Conservation (phyloP, 116 monocot species). For the Posidonia oceanica region DNA sequence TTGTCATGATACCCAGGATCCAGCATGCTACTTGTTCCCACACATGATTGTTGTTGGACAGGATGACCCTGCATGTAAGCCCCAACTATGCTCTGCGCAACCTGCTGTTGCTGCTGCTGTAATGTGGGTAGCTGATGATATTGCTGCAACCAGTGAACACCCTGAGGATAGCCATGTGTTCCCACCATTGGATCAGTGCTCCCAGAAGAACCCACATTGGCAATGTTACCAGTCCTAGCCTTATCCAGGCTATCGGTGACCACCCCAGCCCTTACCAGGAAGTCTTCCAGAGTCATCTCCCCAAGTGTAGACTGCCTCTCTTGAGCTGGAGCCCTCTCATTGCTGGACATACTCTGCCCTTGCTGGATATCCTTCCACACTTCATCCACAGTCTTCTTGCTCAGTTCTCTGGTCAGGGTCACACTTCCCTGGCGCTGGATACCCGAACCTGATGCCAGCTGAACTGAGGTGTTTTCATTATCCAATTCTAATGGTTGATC, state of each 20-base stretch:
- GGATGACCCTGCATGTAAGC: slow-evolving; percentile 19
- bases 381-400: slow-evolving; percentile 52
- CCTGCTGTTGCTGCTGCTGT: slow-evolving; percentile 20
- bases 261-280: slow-evolving; percentile 38
- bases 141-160: slow-evolving; percentile 38
- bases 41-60: slow-evolving; percentile 17
- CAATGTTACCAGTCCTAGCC: slow-evolving; percentile 8
- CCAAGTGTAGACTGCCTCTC: slow-evolving; percentile 34
- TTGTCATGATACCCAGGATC: slow-evolving; percentile 40
- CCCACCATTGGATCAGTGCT: slow-evolving; percentile 8
- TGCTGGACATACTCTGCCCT: slow-evolving; percentile 11
- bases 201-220: slow-evolving; percentile 12
- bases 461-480: background rate
- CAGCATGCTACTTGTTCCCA: slow-evolving; percentile 18
- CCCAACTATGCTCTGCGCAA: slow-evolving; percentile 25
- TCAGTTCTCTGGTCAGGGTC: slow-evolving; percentile 16
- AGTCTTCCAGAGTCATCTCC: slow-evolving; percentile 59
- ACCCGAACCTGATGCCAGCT: slow-evolving; percentile 3
- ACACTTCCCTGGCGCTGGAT: slow-evolving; percentile 23
- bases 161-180: slow-evolving; percentile 19
- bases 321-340: slow-evolving; percentile 4
- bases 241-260: slow-evolving; percentile 19
- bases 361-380: slow-evolving; percentile 41
- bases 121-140: slow-evolving; percentile 30
- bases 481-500: slow-evolving; percentile 13